These are phyloP conservation scores for Aurifilum marmelostoma DNA, from an alignment of 2,329 filamentous ascomycete genomes.

Conservation along the genomic window DNA sequence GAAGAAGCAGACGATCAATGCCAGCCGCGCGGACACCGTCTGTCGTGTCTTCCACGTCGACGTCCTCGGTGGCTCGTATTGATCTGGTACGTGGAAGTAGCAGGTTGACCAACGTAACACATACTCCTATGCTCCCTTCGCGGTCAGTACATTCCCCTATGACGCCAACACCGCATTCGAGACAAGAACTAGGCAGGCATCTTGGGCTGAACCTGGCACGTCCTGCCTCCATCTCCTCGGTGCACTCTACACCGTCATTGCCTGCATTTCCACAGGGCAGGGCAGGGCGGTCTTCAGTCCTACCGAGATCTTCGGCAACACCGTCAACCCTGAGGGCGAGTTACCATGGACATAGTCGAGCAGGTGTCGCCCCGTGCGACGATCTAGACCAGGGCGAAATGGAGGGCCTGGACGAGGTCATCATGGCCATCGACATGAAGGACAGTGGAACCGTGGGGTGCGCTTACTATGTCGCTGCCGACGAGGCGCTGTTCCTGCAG, in stretches of 20 bases:
- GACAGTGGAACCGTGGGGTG: slow-evolving; percentile 77
- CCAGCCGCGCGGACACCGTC: slow-evolving; percentile 22
- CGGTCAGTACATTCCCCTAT: slow-evolving; percentile 23
- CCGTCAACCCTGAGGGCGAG: background rate
- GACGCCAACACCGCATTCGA: slow-evolving; percentile 7
- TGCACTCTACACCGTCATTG: slow-evolving; percentile 21
- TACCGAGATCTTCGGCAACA: slow-evolving; percentile 7
- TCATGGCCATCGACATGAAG: slow-evolving; percentile 80
- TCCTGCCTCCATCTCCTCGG: background rate
- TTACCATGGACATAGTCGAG: slow-evolving; percentile 12
- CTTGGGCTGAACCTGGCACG: background rate
- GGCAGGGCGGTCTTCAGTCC: slow-evolving; percentile 13
- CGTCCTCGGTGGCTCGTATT: slow-evolving; percentile 5
- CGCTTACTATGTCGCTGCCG: slow-evolving; percentile 75
- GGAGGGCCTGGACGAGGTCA: slow-evolving; percentile 62
- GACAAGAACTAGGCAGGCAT: background rate
- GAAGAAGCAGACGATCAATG: background rate
- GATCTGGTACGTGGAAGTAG: slow-evolving; percentile 13
- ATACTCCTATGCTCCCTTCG: slow-evolving; percentile 14
- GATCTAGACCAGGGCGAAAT: slow-evolving; percentile 28
- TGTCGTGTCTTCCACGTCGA: slow-evolving; percentile 2
- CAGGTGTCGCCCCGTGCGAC: background rate
- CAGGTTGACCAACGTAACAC: slow-evolving; percentile 10
- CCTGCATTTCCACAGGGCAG: slow-evolving; percentile 16
- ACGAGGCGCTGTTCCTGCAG: slow-evolving; percentile 74